Conservation (phyloP, 2,329 filamentous ascomycete species). For the Penicillium sp. region DNA sequence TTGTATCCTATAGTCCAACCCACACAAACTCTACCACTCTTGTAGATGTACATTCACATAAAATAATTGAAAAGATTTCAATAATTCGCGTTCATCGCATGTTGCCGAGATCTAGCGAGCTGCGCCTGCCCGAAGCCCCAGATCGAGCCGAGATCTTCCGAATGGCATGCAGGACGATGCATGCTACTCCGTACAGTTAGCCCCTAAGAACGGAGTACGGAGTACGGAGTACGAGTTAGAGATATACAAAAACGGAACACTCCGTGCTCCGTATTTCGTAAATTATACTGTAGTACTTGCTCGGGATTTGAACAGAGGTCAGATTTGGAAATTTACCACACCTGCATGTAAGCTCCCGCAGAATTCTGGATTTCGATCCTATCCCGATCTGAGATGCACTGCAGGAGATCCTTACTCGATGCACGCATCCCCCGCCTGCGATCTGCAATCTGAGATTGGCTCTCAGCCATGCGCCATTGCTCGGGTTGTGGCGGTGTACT, state of each 20-base stretch:
- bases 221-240: too few species aligned
- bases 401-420: slow-evolving; percentile 4
- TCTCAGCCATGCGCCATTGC: background rate
- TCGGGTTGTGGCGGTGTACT: slow-evolving; percentile 4
- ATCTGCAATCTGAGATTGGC: slow-evolving; percentile 3
- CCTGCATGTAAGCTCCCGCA: slow-evolving; percentile 5
- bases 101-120: background rate
- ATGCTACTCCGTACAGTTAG: background rate
- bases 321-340: background rate
- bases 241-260: too few species aligned
- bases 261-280: too few species aligned
- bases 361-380: background rate
- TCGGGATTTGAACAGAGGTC: background rate
- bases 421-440: background rate
- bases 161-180: slow-evolving; percentile 7
- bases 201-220: too few species aligned
- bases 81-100: background rate
- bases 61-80: background rate
- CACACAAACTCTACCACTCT: too few species aligned
- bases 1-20: too few species aligned
- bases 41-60: too few species aligned
- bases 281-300: background rate
- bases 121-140: background rate
- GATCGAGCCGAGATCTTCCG: slow-evolving; percentile 7
- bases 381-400: slow-evolving; percentile 1